phyloP scores from a whole-genome alignment of 192 early-diverging fungal species.

The Coemansia sp. region DNA sequence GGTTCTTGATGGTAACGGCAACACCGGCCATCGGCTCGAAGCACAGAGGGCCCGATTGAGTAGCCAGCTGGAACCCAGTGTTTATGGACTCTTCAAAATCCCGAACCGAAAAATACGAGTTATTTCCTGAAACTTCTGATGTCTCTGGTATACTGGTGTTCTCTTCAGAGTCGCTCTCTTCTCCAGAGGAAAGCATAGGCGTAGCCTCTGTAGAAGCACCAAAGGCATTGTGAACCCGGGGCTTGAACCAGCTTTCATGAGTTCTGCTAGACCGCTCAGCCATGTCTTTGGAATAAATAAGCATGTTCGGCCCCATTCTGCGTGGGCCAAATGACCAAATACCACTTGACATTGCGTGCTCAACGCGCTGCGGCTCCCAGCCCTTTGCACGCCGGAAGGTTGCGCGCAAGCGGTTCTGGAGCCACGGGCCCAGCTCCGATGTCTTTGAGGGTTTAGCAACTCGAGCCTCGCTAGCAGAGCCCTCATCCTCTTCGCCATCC shows the following conservation, averaged over 20 bases:
- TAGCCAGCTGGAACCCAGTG: constrained; percentile 93
- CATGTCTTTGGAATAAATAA: constrained; percentile 40
- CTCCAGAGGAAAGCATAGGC: constrained; percentile 38
- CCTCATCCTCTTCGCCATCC: constrained; percentile 26
- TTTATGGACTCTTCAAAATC: constrained; percentile 80
- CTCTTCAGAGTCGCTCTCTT: constrained; percentile 29
- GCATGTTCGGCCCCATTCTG: constrained; percentile 41
- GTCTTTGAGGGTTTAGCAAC: constrained; percentile 34
- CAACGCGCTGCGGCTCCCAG: constrained; percentile 53
- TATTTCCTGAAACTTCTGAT: not conserved
- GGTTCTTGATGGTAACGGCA: constrained; percentile 40
- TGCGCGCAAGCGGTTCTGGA: constrained; percentile 27
- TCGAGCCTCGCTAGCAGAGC: not conserved
- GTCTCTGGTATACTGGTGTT: constrained; percentile 1
- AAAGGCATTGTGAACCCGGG: constrained; percentile 3
- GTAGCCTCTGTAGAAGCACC: constrained; percentile 24
- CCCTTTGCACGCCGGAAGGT: constrained; percentile 43
- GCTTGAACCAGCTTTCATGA: constrained; percentile 34
- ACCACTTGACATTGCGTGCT: constrained; percentile 23
- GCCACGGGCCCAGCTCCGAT: constrained; percentile 50
- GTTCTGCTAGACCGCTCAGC: constrained; percentile 25
- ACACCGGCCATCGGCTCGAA: constrained; percentile 90
- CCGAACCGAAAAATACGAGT: constrained; percentile 46
- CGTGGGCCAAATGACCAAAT: constrained; percentile 44
- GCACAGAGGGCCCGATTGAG: constrained; percentile 86